Conservation (phyloP, 345 rosid genomes). For the Eucalyptus polyanthemos region DNA sequence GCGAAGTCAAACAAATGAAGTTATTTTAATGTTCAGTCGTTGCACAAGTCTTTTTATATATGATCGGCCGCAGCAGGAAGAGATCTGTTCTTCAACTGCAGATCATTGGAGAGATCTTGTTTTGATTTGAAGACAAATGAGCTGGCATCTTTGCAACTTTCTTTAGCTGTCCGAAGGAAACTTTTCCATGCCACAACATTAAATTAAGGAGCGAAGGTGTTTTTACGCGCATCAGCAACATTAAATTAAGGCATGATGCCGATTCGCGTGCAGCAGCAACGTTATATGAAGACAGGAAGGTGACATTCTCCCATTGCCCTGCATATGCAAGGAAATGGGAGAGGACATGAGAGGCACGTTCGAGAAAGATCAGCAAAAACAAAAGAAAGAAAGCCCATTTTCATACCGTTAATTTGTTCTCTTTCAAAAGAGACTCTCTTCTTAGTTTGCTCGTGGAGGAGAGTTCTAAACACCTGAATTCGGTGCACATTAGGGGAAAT, state of each 20-base stretch:
- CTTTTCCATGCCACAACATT: not conserved
- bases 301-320: not conserved
- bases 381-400: not conserved
- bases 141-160: not conserved
- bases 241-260: not conserved
- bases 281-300: not conserved
- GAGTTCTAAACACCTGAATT: no score
- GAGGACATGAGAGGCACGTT: not conserved
- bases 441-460: no score
- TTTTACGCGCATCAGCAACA: not conserved
- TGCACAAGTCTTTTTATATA: not conserved
- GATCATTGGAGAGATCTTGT: not conserved
- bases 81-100: not conserved
- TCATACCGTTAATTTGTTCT: not conserved
- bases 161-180: not conserved
- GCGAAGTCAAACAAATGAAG: no score
- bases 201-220: not conserved
- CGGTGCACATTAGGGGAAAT: no score
- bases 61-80: not conserved
- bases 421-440: no score
- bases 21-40: not conserved
- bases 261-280: not conserved
- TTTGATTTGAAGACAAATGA: not conserved
- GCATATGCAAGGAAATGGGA: not conserved
- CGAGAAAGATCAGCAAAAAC: not conserved